These are phyloP conservation scores for Entonaema liquescens DNA, from an alignment of 495 filamentous ascomycete species.

Conservation along the genomic window DNA sequence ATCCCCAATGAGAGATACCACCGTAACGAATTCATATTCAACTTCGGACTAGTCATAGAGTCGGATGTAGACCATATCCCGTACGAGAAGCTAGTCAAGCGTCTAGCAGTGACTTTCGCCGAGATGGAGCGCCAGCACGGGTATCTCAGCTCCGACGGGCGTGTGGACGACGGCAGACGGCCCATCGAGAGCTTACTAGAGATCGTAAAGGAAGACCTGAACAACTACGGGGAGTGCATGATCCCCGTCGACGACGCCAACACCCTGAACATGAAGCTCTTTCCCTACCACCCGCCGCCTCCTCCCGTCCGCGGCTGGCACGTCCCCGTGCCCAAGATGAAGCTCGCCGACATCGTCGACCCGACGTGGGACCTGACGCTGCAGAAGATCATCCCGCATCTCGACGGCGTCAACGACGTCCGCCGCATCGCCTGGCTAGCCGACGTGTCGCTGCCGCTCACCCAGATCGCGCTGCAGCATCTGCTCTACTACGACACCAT, in stretches of 20 bases:
- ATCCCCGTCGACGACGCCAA: constrained; percentile 94
- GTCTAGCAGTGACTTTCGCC: constrained; percentile 84
- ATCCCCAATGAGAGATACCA: constrained; percentile 78
- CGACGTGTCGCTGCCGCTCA: constrained; percentile 84
- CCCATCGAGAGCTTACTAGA: constrained; percentile 85
- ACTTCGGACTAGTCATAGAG: constrained; percentile 85
- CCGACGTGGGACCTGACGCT: constrained; percentile 93
- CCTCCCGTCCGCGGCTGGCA: constrained; percentile 83
- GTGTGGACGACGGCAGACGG: constrained; percentile 53
- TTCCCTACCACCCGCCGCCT: constrained; percentile 81
- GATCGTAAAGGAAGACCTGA: constrained; percentile 91
- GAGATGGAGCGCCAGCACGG: constrained; percentile 87
- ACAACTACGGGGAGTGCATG: constrained; percentile 98
- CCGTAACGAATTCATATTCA: constrained; percentile 98
- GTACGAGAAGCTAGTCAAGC: constrained; percentile 84
- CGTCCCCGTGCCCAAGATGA: constrained; percentile 88
- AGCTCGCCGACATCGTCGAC: constrained; percentile 74
- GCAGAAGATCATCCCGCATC: constrained; percentile 79
- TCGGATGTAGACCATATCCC: constrained; percentile 67
- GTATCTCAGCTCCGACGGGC: constrained; percentile 70
- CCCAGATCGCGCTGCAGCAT: constrained; percentile 84
- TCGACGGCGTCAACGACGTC: constrained; percentile 90
- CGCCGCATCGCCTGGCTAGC: constrained; percentile 82
- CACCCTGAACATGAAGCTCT: constrained; percentile 95
- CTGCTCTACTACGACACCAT: constrained; percentile 90